Evolutionary conservation across 2,329 filamentous ascomycete genomes (phyloP), one percentile per base, ranked within the genome.

Genomic region (Calonectria leucothoes): DNA sequence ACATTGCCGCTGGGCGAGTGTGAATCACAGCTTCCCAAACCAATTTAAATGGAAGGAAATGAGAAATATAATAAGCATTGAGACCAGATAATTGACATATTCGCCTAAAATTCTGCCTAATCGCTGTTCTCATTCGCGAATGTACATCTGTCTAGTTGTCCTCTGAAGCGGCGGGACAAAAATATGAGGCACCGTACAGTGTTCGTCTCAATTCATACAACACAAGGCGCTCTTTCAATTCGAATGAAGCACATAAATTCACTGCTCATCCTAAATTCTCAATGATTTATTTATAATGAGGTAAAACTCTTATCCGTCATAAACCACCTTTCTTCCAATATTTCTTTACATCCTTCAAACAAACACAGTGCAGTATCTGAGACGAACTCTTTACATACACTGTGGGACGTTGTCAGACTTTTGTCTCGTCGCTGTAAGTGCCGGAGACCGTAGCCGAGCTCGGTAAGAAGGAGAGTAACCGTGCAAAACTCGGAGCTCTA

Each of bases 401-500:
- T 45, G 42, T 45, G 3, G 12, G 10, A 5, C 23, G n/a, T n/a
- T 12, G 42, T 1, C 42, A n/a, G 10, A 23, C 12, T 45, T 45
- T 45, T 23, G n/a, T 45, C 42, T 5, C 20, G 39, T 3, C 12
- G 12, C 33, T 35, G 25, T 15, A 48, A 48, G 42, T 64, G 23
- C 63, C 52, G 51, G 42, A 39, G 29, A n/a, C 42, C 70, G 75
- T 71, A 64, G 49, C 45, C 67, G 27, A 74, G 66, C 64, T 72
- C 66, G 65, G 67, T 45, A 71, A 63, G 27, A 37, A 57, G 52
- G 57, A 39, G 23, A 69, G 39, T 69, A 49, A 39, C 66, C 52
- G 55, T 61, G n/a, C 23, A 49, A 25, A 37, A 48, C 20, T 57
- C 77, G 76, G 77, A 17, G 64, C 78, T 77, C 48, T 72, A 72